A percentile compares a stretch with the other conserved stretches of the same genome.
These are phyloP conservation scores for Danielia oregonensis DNA, from an alignment of 805 yeast genomes.

Conservation along the genomic window DNA sequence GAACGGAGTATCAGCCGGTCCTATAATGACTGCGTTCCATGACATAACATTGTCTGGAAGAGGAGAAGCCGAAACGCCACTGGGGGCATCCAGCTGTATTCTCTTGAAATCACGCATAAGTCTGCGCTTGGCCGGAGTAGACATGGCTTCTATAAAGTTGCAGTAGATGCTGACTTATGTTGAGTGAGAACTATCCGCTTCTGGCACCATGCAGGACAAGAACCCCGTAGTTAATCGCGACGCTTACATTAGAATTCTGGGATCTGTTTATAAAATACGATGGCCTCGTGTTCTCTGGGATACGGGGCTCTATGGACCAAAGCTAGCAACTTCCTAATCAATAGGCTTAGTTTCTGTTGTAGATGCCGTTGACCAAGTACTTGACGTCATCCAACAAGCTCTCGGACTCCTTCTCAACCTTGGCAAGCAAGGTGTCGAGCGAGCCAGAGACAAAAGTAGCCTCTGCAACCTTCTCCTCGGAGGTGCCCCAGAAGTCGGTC, in stretches of 20 bases:
- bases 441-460: constrained; percentile 12
- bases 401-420: constrained; percentile 16
- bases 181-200: background rate
- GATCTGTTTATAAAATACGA: too few species aligned
- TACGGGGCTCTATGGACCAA: too few species aligned
- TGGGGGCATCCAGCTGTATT: constrained; percentile 97
- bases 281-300: too few species aligned
- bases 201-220: background rate
- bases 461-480: constrained; percentile 15
- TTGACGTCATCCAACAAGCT: constrained; percentile 22
- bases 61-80: constrained; percentile 97
- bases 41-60: constrained; percentile 95
- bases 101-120: constrained; percentile 97
- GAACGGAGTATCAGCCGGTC: constrained; percentile 96
- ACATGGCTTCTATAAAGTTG: too few species aligned
- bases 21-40: constrained; percentile 97
- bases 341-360: constrained; percentile 14
- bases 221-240: background rate
- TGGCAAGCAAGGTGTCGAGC: constrained; percentile 20
- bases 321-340: too few species aligned
- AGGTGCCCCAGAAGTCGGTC: constrained; percentile 55
- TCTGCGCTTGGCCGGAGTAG: constrained; percentile 98
- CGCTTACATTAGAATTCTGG: background rate
- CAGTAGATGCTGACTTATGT: background rate
- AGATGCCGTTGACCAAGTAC: constrained; percentile 25